Evolutionary conservation across 495 filamentous ascomycete genomes (phyloP).

Genomic region (Clavariopsis aquatica): DNA sequence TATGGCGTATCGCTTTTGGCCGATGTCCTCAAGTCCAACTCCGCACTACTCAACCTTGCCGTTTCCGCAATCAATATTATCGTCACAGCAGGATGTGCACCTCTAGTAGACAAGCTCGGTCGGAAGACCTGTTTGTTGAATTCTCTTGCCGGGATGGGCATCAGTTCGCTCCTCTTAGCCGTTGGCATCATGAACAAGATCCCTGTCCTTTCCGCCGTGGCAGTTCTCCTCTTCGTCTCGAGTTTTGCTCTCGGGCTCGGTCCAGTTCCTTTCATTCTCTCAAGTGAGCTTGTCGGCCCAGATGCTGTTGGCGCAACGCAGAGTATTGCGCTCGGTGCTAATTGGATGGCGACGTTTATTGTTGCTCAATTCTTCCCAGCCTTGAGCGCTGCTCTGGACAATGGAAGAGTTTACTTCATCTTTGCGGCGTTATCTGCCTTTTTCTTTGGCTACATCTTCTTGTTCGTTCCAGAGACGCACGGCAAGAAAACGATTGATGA

Average conservation of each 20-base stretch:
- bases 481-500: constrained; percentile 80
- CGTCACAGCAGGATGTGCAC: constrained; percentile 76
- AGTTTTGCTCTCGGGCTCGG: constrained; percentile 91
- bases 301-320: constrained; percentile 90
- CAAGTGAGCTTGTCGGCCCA: constrained; percentile 81
- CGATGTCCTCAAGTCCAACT: constrained; percentile 71
- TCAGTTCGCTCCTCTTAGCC: constrained; percentile 70
- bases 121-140: constrained; percentile 78
- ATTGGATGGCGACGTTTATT: constrained; percentile 87
- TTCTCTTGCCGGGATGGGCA: constrained; percentile 81
- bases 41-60: constrained; percentile 75
- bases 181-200: constrained; percentile 69
- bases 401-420: constrained; percentile 83
- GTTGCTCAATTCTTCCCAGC: constrained; percentile 94
- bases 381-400: constrained; percentile 65
- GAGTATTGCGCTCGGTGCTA: constrained; percentile 78
- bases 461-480: constrained; percentile 78
- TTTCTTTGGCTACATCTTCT: constrained; percentile 65
- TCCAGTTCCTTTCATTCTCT: constrained; percentile 90
- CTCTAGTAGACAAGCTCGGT: constrained; percentile 80
- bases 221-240: constrained; percentile 80
- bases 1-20: constrained; percentile 89
- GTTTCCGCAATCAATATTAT: constrained; percentile 85
- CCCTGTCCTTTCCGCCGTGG: constrained; percentile 73
- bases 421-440: constrained; percentile 73